Conservation (phyloP, 208 protist genomes). For the Leishmania arabica region DNA sequence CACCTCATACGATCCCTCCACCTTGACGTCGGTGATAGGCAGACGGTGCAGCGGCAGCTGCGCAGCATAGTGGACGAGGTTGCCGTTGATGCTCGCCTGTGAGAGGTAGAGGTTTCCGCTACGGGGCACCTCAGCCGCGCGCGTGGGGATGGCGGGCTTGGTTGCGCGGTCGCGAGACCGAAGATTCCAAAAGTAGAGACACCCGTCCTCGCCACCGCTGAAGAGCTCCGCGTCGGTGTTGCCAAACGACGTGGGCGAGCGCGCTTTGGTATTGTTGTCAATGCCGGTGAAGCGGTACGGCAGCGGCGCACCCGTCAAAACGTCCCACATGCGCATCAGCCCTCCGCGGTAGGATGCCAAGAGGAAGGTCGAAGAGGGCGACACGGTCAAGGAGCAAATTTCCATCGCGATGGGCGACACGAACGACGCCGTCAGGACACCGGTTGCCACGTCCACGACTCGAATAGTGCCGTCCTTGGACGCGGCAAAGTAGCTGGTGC, state of each 20-base stretch:
- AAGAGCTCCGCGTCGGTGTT: constrained; percentile 61
- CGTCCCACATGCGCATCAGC: constrained; percentile 76
- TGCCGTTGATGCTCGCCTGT: neutral
- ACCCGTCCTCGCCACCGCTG: constrained; percentile 71
- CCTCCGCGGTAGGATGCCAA: constrained; percentile 74
- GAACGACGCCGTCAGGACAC: constrained; percentile 67
- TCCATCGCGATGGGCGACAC: constrained; percentile 68
- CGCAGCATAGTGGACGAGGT: constrained; percentile 18
- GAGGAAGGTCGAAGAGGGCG: constrained; percentile 72
- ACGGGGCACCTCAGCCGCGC: neutral
- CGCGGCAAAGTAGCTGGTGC: constrained; percentile 77
- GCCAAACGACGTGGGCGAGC: constrained; percentile 59
- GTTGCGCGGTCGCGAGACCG: constrained; percentile 11
- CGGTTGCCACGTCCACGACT: constrained; percentile 76
- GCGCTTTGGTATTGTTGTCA: constrained; percentile 62
- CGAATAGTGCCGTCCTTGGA: constrained; percentile 76
- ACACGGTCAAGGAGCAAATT: constrained; percentile 70
- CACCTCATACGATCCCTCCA: constrained; percentile 65
- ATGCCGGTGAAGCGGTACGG: constrained; percentile 57
- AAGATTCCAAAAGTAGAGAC: constrained; percentile 75
- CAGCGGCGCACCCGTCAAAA: constrained; percentile 62
- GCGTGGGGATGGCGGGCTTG: neutral
- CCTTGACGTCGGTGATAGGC: constrained; percentile 63
- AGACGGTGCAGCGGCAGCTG: constrained; percentile 58
- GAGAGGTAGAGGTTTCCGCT: constrained; percentile 16